Conservation (phyloP, 2,329 filamentous ascomycete genomes). For the Teratosphaeria destructans region DNA sequence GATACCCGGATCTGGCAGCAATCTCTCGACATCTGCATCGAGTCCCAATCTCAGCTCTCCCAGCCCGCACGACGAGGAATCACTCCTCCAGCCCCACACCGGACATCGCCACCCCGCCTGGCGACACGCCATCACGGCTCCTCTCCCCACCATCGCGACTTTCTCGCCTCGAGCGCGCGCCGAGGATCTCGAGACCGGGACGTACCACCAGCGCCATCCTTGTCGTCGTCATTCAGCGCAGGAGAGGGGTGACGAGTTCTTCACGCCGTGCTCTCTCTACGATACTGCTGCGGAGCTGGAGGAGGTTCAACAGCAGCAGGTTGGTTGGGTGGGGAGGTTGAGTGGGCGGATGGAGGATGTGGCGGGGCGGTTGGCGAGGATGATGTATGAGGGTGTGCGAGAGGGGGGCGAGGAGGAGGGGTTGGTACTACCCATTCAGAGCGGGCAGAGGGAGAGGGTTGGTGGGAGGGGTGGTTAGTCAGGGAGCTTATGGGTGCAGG, state of each 20-base stretch:
- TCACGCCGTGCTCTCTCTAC: background rate
- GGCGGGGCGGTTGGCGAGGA: slow-evolving; percentile 10
- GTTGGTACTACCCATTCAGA: slow-evolving; percentile 16
- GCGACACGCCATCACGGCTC: slow-evolving; percentile 5
- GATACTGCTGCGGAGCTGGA: background rate
- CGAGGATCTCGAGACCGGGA: background rate
- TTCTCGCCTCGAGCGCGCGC: background rate
- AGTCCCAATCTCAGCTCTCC: background rate
- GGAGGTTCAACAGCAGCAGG: background rate
- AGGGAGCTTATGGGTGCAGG: no score
- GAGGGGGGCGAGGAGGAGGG: slow-evolving; percentile 15
- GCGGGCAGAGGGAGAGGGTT: slow-evolving; percentile 10
- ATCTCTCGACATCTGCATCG: background rate
- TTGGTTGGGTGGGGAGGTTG: slow-evolving; percentile 8
- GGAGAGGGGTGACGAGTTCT: background rate
- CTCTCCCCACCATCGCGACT: slow-evolving; percentile 1
- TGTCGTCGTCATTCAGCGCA: background rate
- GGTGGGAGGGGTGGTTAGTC: no score
- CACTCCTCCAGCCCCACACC: background rate
- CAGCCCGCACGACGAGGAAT: slow-evolving; percentile 5
- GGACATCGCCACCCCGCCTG: background rate
- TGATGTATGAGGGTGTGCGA: slow-evolving; percentile 12
- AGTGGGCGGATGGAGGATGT: slow-evolving; percentile 12
- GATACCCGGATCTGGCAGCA: background rate
- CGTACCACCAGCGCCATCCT: background rate